Evolutionary conservation across 1,284 basidiomycete genomes (phyloP), one percentile per base, ranked within the genome.

Genomic region (Leccinum angustisporum): DNA sequence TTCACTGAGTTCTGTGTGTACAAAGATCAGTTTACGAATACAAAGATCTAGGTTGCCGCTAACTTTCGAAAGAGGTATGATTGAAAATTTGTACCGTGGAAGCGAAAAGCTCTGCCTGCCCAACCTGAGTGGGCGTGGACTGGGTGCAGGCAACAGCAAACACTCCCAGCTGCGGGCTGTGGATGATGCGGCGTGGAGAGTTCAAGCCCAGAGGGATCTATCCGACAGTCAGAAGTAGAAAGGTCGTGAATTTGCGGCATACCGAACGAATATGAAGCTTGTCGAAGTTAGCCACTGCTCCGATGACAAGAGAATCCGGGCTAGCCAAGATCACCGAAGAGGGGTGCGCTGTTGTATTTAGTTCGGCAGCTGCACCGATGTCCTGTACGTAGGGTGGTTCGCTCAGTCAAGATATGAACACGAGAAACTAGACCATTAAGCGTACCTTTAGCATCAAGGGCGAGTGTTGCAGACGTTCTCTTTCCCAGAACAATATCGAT

Each of bases 261-360:
- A 94, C 90, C 34, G 91, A 85, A 63, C 88, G 85, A 43, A 95
- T 87, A 66, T 95, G 91, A 72, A 94, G 82, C 76, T 92, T 92
- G 68, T 92, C 88, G 10, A 94, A 77, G 60, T 88, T 85, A n/a
- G 79, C 78, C 14, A 94, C 79, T 16, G 78, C 79, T 10, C 90
- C 90, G 51, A 95, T 83, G 54, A 83, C 74, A 9, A 95, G 73
- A 1, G 83, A 80, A 4, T 80, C 79, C 0, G 79, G 68, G 2
- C 84, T 83, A 2, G 86, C 85, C 18, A 93, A 72, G 11, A 90
- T 71, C 7, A 93, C 71, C 3, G 85, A 85, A 3, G 81, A 79
- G 9, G 77, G 76, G 70, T 86, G 85, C 4, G 70, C 66, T 6
- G 70, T 57, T 1, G 83, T 78, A 59, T 85, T 81, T 8, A 94